Percentiles rank a stretch among this genome's conserved stretches.
Conservation (phyloP, 768 basidiomycete genomes). For the Macrolepiota albuminosa region DNA sequence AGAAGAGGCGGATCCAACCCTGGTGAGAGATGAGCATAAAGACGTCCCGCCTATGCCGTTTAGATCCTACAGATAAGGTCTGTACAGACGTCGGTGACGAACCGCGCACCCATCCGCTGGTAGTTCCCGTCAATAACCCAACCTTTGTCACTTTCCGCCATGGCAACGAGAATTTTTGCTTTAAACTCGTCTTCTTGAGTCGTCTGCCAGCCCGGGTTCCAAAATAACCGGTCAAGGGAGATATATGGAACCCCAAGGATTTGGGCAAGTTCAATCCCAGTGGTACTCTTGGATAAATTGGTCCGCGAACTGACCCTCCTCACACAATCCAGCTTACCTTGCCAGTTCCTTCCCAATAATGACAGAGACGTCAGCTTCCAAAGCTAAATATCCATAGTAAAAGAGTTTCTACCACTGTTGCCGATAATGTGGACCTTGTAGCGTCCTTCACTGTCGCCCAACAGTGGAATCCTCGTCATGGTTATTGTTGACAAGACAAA, state of each 20-base stretch:
- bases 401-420: conserved; percentile 27
- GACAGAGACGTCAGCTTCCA: background rate
- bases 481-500: background rate
- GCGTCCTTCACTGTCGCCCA: conserved; percentile 40
- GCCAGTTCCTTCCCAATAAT: conserved; percentile 21
- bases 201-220: conserved; percentile 45
- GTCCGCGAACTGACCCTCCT: background rate
- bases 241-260: conserved; percentile 42
- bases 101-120: conserved; percentile 18
- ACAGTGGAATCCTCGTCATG: conserved; percentile 19
- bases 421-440: conserved; percentile 47
- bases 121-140: conserved; percentile 58
- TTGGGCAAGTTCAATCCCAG: conserved; percentile 36
- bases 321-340: conserved; percentile 19
- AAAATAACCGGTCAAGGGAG: conserved; percentile 41
- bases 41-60: background rate
- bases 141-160: conserved; percentile 29
- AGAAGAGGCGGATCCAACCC: conserved; percentile 66
- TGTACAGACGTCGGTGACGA: conserved; percentile 36
- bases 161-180: conserved; percentile 21
- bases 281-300: conserved; percentile 35
- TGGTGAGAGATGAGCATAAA: conserved; percentile 18
- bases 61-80: conserved; percentile 46
- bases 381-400: background rate
- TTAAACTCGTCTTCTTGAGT: conserved; percentile 26